Evolutionary conservation across 75 land plant species (phyloP), one percentile per base, ranked within the genome.

Genomic region (Pinus tabuliformis): DNA sequence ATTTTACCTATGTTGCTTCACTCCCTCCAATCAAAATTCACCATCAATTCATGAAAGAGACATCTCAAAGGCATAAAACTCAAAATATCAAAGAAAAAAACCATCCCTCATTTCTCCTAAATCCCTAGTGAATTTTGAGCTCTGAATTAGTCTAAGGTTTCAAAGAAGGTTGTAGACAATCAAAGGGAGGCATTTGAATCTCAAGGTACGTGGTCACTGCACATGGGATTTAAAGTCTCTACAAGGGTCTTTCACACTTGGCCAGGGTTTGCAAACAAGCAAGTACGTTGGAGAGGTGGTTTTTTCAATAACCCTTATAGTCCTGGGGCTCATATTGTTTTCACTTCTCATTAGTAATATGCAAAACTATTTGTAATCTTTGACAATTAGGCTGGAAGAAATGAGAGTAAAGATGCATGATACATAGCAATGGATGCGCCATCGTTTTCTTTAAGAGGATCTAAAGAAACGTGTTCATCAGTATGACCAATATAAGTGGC

Each of bases 331-430:
- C 57, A 84, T 87, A 54, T 87, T 92, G 22, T 92, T 92, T 78
- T 92, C 90, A 11, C 88, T 85, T 16, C 81, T 90, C 45, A 89
- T 92, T 75, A 92, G 92, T 21, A 90, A 92, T 65, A 92, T 92
- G 95, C 92, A 92, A n/a, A n/a, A n/a, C 21, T 90, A 88, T 65
- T 75, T 90, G 80, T 83, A 83, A 78, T 91, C 93, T 56, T 17
- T 82, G 7, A 91, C 87, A 16, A 70, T 84, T 49, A 88, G 93
- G 64, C 77, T 88, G 20, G 93, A 91, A 75, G 91, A 91, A 74
- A 89, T 89, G 93, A 91, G 93, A 73, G 76, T 91, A 15, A 86
- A 87, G 52, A 78, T 87, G 73, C 79, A 82, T 62, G 93, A 91
- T 74, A 83, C 91, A 49, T 91, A 91, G 63, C 89, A 84, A 73